These are phyloP conservation scores for Coriaria nepalensis DNA, from an alignment of 306 rosid species.

Conservation along the genomic window DNA sequence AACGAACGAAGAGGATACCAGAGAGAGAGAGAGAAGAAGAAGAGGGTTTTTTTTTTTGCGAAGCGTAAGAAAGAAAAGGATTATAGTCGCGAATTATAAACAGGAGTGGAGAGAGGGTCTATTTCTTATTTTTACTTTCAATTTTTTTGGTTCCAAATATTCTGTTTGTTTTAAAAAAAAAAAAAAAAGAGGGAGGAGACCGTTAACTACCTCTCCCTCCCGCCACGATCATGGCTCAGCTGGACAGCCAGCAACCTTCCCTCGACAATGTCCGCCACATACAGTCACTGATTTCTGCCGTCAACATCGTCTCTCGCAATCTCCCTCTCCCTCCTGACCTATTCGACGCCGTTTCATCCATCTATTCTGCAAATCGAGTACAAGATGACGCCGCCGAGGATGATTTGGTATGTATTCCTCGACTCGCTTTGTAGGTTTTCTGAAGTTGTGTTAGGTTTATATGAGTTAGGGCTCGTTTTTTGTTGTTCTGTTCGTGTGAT, in stretches of 20 bases:
- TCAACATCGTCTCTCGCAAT: constrained; percentile 80
- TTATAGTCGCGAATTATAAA: too few species aligned
- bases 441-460: too few species aligned
- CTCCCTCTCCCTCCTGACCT: constrained; percentile 83
- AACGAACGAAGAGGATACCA: too few species aligned
- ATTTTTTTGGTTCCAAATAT: neutral
- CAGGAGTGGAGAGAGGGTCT: too few species aligned
- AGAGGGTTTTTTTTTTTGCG: too few species aligned
- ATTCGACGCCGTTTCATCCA: constrained; percentile 56
- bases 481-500: too few species aligned
- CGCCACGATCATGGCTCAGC: constrained; percentile 78
- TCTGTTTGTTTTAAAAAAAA: too few species aligned
- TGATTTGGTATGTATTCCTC: constrained; percentile 18
- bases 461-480: neutral
- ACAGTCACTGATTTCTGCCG: constrained; percentile 74
- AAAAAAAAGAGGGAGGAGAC: constrained; percentile 3
- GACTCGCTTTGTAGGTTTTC: constrained; percentile 1
- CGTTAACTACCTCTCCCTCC: constrained; percentile 31
- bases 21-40: too few species aligned
- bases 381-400: neutral
- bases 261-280: constrained; percentile 30
- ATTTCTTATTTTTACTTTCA: neutral
- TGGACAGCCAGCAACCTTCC: constrained; percentile 31
- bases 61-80: too few species aligned
- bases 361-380: constrained; percentile 20